Base-by-base conservation (phyloP, 805 yeast species). In the Lipomyces chichibuensis region DNA sequence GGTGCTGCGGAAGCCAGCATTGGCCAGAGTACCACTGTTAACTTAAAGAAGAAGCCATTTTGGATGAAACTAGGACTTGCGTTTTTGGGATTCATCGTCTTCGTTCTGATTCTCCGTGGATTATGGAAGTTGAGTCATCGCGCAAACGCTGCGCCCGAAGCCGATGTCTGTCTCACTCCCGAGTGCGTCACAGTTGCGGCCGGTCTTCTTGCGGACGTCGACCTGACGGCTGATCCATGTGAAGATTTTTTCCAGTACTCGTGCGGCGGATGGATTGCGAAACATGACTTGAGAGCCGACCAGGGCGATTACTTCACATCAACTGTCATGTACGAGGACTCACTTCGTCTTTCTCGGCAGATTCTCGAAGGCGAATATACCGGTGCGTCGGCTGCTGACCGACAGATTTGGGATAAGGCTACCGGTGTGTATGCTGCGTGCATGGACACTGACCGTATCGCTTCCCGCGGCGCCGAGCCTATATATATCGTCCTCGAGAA, bases 391-490 rank as follows among this genome's bases (percentile, higher is more conserved):
- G 37, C 27, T 27, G 66, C 63, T 27, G 72, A 67, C 46, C 63
- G 65, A 14, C 69, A 61, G 43, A 68, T 67, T 39, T 69, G 65
- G 65, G 65, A 57, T 17, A 69, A 69, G 63, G 72, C 71, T 20
- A 43, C 71, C 23, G 68, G 71, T n/a, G 69, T 68, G 35, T 69
- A 69, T 58, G 53, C 43, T 20, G 72, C 72, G 4, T 69, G 72
- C 69, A 69, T 69, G 72, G 61, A 68, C 57, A 61, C 63, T 33
- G 66, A 64, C 17, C 65, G 64, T 17, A 68, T 69, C 17, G 60
- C 63, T 13, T 59, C 57, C 7, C 65, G 52, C 25, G 72, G 71
- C 13, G 66, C 62, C 29, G 65, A 39, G 59, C 72, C 72, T 5
- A n/a, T 69, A 8, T 68, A 67, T 9, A 61, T 62, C 58, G 53